Conservation (phyloP, 208 protist genomes). For the Leishmania tropica region DNA sequence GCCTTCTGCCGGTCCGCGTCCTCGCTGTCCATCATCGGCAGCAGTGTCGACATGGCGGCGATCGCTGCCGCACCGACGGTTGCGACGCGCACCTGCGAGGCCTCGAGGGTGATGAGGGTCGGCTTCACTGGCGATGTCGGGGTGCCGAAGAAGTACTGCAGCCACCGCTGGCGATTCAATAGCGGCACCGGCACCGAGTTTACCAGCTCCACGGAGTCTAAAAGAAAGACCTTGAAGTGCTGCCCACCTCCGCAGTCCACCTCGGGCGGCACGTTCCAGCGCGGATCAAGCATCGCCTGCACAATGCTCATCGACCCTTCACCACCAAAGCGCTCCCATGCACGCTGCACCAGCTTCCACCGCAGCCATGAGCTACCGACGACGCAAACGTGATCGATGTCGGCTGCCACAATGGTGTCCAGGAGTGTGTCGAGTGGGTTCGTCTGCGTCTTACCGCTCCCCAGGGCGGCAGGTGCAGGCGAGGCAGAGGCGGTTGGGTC, state of each 20-base stretch:
- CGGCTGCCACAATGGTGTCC: conserved; percentile 48
- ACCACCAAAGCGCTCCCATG: conserved; percentile 35
- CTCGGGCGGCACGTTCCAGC: conserved; percentile 28
- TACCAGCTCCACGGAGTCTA: conserved; percentile 43
- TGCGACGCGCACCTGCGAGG: conserved; percentile 43
- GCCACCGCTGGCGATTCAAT: conserved; percentile 49
- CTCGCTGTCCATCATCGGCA: conserved; percentile 65
- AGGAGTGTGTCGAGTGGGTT: conserved; percentile 64
- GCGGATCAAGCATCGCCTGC: conserved; percentile 19
- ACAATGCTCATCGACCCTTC: conserved; percentile 8
- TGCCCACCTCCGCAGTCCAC: conserved; percentile 32
- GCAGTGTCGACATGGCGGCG: conserved; percentile 51
- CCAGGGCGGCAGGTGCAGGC: background rate
- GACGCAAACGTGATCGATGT: conserved; percentile 73
- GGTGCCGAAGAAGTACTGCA: conserved; percentile 75
- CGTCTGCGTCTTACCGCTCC: conserved; percentile 2
- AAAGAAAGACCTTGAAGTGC: conserved; percentile 49
- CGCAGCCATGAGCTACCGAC: conserved; percentile 70
- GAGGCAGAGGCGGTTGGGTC: conserved; percentile 1
- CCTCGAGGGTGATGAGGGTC: conserved; percentile 40
- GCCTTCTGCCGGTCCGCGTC: conserved; percentile 14
- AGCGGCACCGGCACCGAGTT: conserved; percentile 22
- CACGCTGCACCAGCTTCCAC: conserved; percentile 64
- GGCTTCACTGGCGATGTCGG: conserved; percentile 47
- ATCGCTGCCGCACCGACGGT: conserved; percentile 42